Evolutionary conservation across 1,284 basidiomycete genomes (phyloP).

Genomic region (Ceraceosorus guamensis): DNA sequence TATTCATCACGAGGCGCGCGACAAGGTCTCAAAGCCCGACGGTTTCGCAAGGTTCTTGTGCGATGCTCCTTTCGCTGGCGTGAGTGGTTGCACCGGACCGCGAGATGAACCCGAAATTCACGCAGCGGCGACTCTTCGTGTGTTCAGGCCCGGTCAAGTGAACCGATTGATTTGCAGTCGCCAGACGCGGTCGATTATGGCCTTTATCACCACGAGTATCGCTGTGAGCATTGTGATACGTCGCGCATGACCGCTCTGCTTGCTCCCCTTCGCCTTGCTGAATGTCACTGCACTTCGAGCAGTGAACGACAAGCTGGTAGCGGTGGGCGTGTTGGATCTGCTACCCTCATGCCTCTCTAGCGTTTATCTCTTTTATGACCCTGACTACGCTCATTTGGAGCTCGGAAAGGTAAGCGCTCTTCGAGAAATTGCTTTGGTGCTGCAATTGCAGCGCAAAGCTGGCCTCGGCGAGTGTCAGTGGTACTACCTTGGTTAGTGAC

Average conservation of each 20-base stretch:
- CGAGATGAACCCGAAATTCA: too few species aligned
- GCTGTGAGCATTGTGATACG: constrained; percentile 17
- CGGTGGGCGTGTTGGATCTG: constrained; percentile 83
- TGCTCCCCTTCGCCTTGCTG: not conserved
- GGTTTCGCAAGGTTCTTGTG: constrained; percentile 36
- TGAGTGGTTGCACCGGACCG: too few species aligned
- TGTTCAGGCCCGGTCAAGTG: constrained; percentile 2
- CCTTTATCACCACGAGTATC: constrained; percentile 43
- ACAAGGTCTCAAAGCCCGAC: constrained; percentile 22
- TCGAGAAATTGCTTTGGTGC: constrained; percentile 30
- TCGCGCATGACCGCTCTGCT: not conserved
- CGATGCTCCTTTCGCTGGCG: constrained; percentile 8
- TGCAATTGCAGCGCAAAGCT: constrained; percentile 17
- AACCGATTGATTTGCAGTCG: not conserved
- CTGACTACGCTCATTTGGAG: constrained; percentile 65
- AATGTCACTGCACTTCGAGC: too few species aligned
- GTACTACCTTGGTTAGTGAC: constrained; percentile 23
- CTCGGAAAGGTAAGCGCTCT: constrained; percentile 61
- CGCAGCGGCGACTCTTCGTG: too few species aligned
- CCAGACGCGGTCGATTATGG: constrained; percentile 20
- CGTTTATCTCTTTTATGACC: constrained; percentile 92
- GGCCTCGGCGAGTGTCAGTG: constrained; percentile 8
- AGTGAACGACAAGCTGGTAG: constrained; percentile 68
- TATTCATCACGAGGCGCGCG: constrained; percentile 30
- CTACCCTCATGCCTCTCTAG: constrained; percentile 82